Conservation (phyloP, 305 asterid species). For the Ajuga reptans region DNA sequence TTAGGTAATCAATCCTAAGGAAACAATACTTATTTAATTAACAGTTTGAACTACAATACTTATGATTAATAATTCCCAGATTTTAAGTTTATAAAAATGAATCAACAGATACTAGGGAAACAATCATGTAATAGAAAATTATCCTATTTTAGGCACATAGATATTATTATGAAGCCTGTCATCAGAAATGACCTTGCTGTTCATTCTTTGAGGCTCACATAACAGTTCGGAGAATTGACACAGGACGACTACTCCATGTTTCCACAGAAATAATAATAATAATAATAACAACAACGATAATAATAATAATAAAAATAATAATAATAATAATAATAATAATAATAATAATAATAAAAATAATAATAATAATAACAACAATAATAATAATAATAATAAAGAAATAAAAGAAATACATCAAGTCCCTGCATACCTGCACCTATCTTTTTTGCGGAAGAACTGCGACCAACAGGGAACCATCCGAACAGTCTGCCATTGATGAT, state of each 20-base stretch:
- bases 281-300: no score
- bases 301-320: no score
- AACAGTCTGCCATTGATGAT: conserved; percentile 66
- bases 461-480: conserved; percentile 91
- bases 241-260: no score
- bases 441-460: conserved; percentile 43
- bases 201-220: not conserved
- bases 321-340: no score
- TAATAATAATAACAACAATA: no score
- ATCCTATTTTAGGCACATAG: not conserved
- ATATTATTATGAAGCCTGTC: not conserved
- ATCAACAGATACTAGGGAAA: not conserved
- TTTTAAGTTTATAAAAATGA: not conserved
- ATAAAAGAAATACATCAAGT: not conserved
- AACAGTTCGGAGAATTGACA: not conserved
- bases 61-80: not conserved
- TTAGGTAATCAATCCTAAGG: not conserved
- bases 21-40: not conserved
- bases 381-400: not conserved
- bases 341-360: not conserved
- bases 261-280: no score
- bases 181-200: not conserved
- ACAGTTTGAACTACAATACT: no score
- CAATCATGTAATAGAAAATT: not conserved
- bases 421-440: conserved; percentile 57